Evolutionary conservation across 2,329 filamentous ascomycete genomes (phyloP).

Genomic region (Akanthomyces uredinophilus): DNA sequence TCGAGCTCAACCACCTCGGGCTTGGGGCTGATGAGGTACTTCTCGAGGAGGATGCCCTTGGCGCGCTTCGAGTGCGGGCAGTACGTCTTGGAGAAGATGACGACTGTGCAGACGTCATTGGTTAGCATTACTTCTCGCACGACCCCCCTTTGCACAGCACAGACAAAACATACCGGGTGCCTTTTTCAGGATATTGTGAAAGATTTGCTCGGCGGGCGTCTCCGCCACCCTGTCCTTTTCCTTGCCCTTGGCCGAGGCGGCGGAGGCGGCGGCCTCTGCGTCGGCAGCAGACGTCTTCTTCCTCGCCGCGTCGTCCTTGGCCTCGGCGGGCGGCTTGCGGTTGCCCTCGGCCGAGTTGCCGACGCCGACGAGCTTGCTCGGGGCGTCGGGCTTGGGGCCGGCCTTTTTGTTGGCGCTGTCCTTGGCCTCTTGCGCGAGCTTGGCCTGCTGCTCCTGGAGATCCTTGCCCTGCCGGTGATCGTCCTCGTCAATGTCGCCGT

Average conservation of each 20-base stretch:
- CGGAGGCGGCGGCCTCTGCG: neutral
- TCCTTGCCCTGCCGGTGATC: slow-evolving; percentile 45
- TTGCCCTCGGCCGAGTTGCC: slow-evolving; percentile 53
- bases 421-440: slow-evolving; percentile 65
- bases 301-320: slow-evolving; percentile 14
- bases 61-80: slow-evolving; percentile 83
- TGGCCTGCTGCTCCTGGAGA: slow-evolving; percentile 59
- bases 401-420: slow-evolving; percentile 63
- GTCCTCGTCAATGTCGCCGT: slow-evolving; percentile 52
- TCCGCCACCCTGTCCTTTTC: slow-evolving; percentile 38
- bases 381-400: slow-evolving; percentile 53
- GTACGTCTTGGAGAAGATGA: slow-evolving; percentile 94
- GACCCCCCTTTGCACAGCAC: neutral
- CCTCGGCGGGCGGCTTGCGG: slow-evolving; percentile 28
- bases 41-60: slow-evolving; percentile 77
- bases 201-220: slow-evolving; percentile 61
- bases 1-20: slow-evolving; percentile 92
- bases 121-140: slow-evolving; percentile 1
- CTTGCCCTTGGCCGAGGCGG: slow-evolving; percentile 7
- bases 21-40: slow-evolving; percentile 75
- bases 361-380: slow-evolving; percentile 53
- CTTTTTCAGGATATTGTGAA: slow-evolving; percentile 76
- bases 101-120: slow-evolving; percentile 51
- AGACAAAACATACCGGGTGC: slow-evolving; percentile 66
- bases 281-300: slow-evolving; percentile 7